phyloP scores from a whole-genome alignment of 2,329 filamentous ascomycete genomes.

The Arthrobotrys megalospora region DNA sequence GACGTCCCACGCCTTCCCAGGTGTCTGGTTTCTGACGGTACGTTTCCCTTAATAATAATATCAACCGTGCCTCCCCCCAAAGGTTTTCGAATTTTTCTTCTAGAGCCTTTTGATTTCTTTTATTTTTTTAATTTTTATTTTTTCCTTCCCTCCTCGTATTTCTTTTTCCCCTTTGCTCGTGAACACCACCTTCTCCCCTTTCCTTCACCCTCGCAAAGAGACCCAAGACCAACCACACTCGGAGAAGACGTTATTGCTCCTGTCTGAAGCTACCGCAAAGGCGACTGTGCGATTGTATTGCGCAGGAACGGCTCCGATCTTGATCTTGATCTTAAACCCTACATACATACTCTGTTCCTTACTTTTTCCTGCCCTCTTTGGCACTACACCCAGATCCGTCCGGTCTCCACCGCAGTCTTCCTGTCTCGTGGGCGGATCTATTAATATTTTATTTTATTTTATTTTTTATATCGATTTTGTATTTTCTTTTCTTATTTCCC shows the following conservation, averaged over 20 bases:
- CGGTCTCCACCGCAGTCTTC: conserved; percentile 57
- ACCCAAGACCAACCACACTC: conserved; percentile 60
- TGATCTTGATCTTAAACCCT: conserved; percentile 57
- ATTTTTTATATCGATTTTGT: conserved; percentile 41
- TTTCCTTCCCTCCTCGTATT: conserved; percentile 45
- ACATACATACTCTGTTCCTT: conserved; percentile 41
- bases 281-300: conserved; percentile 45
- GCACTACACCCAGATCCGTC: conserved; percentile 60
- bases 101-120: conserved; percentile 41
- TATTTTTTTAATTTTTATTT: conserved; percentile 61
- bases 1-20: conserved; percentile 54
- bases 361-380: conserved; percentile 60
- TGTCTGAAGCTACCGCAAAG: conserved; percentile 30
- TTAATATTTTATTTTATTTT: conserved; percentile 49
- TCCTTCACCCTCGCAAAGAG: conserved; percentile 60
- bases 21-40: conserved; percentile 60
- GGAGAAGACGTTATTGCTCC: conserved; percentile 38
- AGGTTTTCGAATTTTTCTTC: conserved; percentile 58
- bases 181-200: conserved; percentile 59
- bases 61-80: conserved; percentile 45
- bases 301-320: conserved; percentile 59
- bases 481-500: conserved; percentile 58
- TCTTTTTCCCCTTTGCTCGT: conserved; percentile 50
- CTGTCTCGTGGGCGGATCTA: conserved; percentile 57
- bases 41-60: conserved; percentile 58